Conservation (phyloP, 2,329 filamentous ascomycete species). For the Penicillium vulpinum region DNA sequence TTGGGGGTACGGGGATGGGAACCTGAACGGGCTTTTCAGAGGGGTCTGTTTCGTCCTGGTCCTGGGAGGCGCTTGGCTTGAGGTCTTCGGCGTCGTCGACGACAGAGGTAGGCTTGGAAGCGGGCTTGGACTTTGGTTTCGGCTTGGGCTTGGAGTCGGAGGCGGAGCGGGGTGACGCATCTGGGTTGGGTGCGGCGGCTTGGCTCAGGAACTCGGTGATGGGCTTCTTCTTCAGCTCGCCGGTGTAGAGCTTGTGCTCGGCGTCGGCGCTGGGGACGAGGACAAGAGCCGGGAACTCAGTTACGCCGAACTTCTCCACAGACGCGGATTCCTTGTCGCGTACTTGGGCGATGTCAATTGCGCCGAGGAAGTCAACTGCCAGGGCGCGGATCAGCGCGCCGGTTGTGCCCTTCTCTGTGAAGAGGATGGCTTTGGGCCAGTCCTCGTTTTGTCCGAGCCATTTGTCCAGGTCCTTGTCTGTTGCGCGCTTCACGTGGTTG, state of each 20-base stretch:
- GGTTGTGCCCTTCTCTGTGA: conserved; percentile 88
- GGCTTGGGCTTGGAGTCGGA: conserved; percentile 40
- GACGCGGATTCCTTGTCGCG: conserved; percentile 74
- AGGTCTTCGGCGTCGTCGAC: conserved; percentile 39
- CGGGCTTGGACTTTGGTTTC: conserved; percentile 48
- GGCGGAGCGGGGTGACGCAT: conserved; percentile 50
- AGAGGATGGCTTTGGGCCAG: conserved; percentile 80
- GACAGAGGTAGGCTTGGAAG: conserved; percentile 51
- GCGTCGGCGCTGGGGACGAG: conserved; percentile 71
- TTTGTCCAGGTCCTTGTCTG: conserved; percentile 73
- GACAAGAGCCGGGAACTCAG: conserved; percentile 76
- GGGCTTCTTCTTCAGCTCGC: conserved; percentile 79
- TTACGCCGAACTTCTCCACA: conserved; percentile 72
- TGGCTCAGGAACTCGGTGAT: conserved; percentile 83
- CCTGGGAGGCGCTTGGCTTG: conserved; percentile 53
- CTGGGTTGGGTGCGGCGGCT: conserved; percentile 74
- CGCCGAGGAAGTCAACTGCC: conserved; percentile 85
- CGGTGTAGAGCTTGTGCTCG: conserved; percentile 71
- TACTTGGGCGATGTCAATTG: conserved; percentile 77
- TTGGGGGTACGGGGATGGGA: conserved; percentile 60
- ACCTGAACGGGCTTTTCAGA: conserved; percentile 46
- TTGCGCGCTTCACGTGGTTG: conserved; percentile 81
- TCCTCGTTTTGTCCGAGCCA: conserved; percentile 71
- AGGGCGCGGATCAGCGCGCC: conserved; percentile 79
- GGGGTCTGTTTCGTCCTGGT: conserved; percentile 31